Evolutionary conservation across 1,284 basidiomycete species (phyloP).

Genomic region (Exobasidium rhododendri): DNA sequence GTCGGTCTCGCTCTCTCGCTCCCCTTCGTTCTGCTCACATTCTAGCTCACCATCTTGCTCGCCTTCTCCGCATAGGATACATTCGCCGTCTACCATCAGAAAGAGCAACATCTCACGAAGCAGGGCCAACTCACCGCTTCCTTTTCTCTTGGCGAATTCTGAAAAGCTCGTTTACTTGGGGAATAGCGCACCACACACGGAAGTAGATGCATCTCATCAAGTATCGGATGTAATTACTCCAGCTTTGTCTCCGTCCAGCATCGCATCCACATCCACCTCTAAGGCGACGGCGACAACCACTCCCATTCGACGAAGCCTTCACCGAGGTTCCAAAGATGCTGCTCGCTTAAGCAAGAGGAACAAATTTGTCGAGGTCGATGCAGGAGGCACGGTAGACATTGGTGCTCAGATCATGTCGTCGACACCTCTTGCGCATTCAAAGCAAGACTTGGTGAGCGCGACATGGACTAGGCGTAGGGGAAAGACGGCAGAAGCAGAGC

Average conservation of each 20-base stretch:
- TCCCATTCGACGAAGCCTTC: not conserved
- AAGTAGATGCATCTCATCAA: not conserved
- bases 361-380: not conserved
- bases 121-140: not conserved
- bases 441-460: not conserved
- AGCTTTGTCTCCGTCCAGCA: not conserved
- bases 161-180: not conserved
- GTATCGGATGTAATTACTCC: not conserved
- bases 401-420: not conserved
- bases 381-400: not conserved
- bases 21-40: conserved; percentile 11
- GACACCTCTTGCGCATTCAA: not conserved
- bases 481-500: conserved; percentile 9
- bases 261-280: not conserved
- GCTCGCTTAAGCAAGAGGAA: not conserved
- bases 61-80: not conserved
- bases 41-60: conserved; percentile 11
- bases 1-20: conserved; percentile 13
- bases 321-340: not conserved
- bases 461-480: conserved; percentile 5
- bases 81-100: not conserved
- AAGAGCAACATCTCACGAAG: not conserved
- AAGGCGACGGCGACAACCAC: not conserved
- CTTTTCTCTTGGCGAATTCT: not conserved
- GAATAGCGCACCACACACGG: not conserved